A percentile compares a stretch with the other conserved stretches of the same genome.
Conservation (phyloP, 495 filamentous ascomycete species). For the Cercophora newfieldiana region DNA sequence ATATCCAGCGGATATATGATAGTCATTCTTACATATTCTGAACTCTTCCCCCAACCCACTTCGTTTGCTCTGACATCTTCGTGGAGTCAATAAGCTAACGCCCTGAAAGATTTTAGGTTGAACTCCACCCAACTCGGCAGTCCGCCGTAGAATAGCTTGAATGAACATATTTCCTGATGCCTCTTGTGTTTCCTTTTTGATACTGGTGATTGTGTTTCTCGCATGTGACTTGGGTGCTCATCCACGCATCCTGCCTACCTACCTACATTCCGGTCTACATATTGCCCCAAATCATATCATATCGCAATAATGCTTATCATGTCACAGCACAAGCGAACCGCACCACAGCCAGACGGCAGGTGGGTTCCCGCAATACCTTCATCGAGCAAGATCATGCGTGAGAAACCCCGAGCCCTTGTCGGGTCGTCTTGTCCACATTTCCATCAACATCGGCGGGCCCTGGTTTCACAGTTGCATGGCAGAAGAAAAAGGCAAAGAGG, state of each 20-base stretch:
- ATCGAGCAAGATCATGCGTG: too few relatives aligned
- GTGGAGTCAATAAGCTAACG: background rate
- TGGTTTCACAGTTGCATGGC: background rate
- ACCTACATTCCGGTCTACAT: too few relatives aligned
- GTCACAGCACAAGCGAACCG: too few relatives aligned
- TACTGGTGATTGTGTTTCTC: too few relatives aligned
- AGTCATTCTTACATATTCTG: slow-evolving; percentile 14
- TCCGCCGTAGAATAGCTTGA: background rate
- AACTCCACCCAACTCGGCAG: background rate
- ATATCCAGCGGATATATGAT: slow-evolving; percentile 7
- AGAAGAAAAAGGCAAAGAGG: background rate
- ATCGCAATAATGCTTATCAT: too few relatives aligned
- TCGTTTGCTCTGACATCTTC: background rate
- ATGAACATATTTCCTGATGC: background rate
- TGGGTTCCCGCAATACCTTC: too few relatives aligned
- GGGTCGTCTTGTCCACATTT: too few relatives aligned
- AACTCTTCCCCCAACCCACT: background rate
- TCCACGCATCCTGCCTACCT: too few relatives aligned
- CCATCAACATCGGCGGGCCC: background rate
- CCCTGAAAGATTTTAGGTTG: background rate
- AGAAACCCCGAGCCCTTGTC: too few relatives aligned
- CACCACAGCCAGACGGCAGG: too few relatives aligned
- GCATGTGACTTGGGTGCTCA: too few relatives aligned
- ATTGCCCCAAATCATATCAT: too few relatives aligned
- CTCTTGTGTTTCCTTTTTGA: background rate